Base-by-base conservation (phyloP, 768 basidiomycete species). In the Peribolospora kevripleyi region DNA sequence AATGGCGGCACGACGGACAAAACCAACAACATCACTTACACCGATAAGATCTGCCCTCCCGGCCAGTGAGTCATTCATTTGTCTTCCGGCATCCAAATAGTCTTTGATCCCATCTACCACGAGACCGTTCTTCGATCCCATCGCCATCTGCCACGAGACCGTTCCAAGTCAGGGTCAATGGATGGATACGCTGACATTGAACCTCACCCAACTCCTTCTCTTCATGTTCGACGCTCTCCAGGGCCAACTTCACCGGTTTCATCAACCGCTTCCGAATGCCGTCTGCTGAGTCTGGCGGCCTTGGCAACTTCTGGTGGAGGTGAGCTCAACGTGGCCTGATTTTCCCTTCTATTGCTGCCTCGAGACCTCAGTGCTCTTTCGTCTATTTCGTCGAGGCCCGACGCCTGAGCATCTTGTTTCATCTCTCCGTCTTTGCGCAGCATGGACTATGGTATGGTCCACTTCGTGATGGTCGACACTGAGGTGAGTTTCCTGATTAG, bases 251-350 rank as follows among this genome's bases (percentile, higher is more conserved):
- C 51, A 59, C 60, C n/a, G 54, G 52, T n/a, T 63, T 48, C 56
- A 51, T 48, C 36, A 54, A 64, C 46, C 55, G 61, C 42, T 61
- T 60, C 59, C 54, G 52, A 3, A 63, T 62, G 63, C 63, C 64
- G 0, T 54, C 58, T 5, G 53, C 55, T 11, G 55, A 60, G 41
- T 40, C 55, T 38, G 57, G 53, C 7, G 64, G 61, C 5, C 46
- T 52, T 25, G 43, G 13, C 48, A 62, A 62, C 57, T 55, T 63
- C 48, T 65, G 63, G 63, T 64, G 61, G 55, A 61, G 60, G 42
- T 65, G 40, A 49, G 55, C 48, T 13, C 14, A 41, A 36, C 54
- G 54, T 6, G 42, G 50, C 43, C 37, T 48, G 40, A 42, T 38
- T n/a, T 13, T 36, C 0, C 13, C 7, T 11, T 36, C 9, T 3